A percentile compares a stretch with the other conserved stretches of the same genome.
These are phyloP conservation scores for Fomitopsis betulina DNA, from an alignment of 1,284 basidiomycete genomes.

Conservation along the genomic window DNA sequence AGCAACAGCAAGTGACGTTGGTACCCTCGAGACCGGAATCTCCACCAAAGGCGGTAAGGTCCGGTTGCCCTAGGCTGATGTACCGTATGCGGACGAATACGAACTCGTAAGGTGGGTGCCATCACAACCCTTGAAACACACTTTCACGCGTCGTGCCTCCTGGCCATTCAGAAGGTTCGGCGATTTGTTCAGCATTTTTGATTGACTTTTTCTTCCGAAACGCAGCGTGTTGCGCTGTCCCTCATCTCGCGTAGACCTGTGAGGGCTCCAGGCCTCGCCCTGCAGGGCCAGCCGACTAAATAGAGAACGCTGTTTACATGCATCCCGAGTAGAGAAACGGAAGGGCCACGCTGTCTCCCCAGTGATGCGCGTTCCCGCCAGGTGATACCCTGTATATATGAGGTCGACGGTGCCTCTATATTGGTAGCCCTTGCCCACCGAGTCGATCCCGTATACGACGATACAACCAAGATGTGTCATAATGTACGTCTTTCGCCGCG, in stretches of 20 bases:
- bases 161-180: slow-evolving; percentile 17
- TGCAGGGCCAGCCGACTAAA: slow-evolving; percentile 24
- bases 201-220: slow-evolving; percentile 17
- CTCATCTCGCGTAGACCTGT: slow-evolving; percentile 22
- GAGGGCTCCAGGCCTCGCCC: slow-evolving; percentile 30
- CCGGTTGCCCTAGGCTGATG: neutral
- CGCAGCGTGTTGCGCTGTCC: slow-evolving; percentile 20
- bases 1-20: slow-evolving; percentile 8
- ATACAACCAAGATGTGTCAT: slow-evolving; percentile 58
- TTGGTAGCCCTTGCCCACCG: slow-evolving; percentile 14
- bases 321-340: slow-evolving; percentile 20
- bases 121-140: slow-evolving; percentile 12
- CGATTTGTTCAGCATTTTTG: slow-evolving; percentile 21
- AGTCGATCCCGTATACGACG: slow-evolving; percentile 12
- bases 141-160: slow-evolving; percentile 13
- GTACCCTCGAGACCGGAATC: neutral
- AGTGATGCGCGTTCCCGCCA: slow-evolving; percentile 23
- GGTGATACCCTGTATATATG: slow-evolving; percentile 14
- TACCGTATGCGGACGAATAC: neutral
- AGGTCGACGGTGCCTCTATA: slow-evolving; percentile 9
- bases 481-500: slow-evolving; percentile 47
- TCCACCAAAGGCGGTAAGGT: neutral
- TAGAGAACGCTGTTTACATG: slow-evolving; percentile 28
- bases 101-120: neutral
- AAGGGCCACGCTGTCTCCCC: slow-evolving; percentile 23